Base-by-base conservation (phyloP, 1,284 basidiomycete genomes). In the Naganishia cerealis region DNA sequence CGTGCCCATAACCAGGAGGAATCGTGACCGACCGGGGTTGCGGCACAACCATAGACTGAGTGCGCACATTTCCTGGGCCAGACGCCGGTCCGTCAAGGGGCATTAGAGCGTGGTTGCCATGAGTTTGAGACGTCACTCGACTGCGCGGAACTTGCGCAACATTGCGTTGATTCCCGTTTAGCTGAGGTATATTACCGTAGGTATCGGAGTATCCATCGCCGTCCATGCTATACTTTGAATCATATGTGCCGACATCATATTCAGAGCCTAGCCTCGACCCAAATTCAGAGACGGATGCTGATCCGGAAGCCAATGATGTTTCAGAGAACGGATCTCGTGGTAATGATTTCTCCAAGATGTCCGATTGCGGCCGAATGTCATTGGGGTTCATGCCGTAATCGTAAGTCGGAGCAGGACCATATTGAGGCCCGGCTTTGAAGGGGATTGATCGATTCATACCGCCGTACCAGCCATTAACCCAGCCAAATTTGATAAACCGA, bases 401-500 rank as follows among this genome's bases (percentile, higher is more conserved):
- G 48, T 58, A 59, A 0, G 61, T 63, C 26, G 61, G 61, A 24
- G 61, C 61, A 39, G 61, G 61, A 4, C 61, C 61, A 40, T 57
- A 71, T 42, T 46, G 65, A n/a, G 61, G 53, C 26, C 70, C 67
- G 21, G 66, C 67, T 12, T 61, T 59, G 53, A 58, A 58, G 5
- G 52, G 50, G 16, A 65, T 63, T n/a, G 68, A 46, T 48, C 70
- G 66, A n/a, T 69, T 67, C 70, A 73, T 63, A 7, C 71, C 71
- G 39, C 72, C 72, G 16, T 73, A 73, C 53, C 84, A 83, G 1
- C 86, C 86, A 71, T 93, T 93, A 71, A 86, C 82, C 73, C 86
- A 86, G 10, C 88, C 76, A 80, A 86, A 88, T 78, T 87, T 85
- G 10, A 83, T 78, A 29, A 82, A 82, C 1, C 91, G 85, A 78